Evolutionary conservation across 202 grass and related monocot genomes (phyloP).

Genomic region (Digitaria exilis): DNA sequence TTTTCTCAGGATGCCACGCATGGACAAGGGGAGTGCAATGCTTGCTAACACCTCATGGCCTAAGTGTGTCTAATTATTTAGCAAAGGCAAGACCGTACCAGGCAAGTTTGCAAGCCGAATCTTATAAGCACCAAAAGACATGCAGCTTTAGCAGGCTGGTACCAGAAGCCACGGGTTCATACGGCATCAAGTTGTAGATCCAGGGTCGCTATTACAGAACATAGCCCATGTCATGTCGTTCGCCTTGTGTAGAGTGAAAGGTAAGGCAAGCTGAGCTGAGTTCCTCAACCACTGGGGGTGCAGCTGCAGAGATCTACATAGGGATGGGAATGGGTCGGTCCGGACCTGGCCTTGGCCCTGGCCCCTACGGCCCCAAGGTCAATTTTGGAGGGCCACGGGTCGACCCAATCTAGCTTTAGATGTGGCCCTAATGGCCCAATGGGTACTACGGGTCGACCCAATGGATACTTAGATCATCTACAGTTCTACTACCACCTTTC

Average conservation of each 20-base stretch:
- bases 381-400: too few species aligned
- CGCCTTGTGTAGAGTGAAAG: slow-evolving; percentile 15
- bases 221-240: neutral
- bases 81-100: neutral
- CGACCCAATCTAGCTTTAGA: too few species aligned
- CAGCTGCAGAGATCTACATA: slow-evolving; percentile 42
- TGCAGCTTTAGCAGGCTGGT: neutral
- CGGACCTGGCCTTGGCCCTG: too few species aligned
- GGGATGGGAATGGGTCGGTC: too few species aligned
- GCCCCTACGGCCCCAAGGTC: too few species aligned
- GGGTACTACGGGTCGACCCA: too few species aligned
- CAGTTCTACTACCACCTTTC: neutral
- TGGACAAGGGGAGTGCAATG: neutral
- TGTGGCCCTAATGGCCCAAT: too few species aligned
- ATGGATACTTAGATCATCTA: too few species aligned
- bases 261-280: slow-evolving; percentile 18
- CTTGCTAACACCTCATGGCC: neutral
- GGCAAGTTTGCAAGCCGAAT: neutral
- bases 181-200: neutral
- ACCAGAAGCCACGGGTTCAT: neutral
- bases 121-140: neutral
- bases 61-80: neutral
- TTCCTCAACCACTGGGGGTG: slow-evolving; percentile 30
- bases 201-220: neutral
- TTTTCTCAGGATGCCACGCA: neutral